These are phyloP conservation scores for Debaryomyces hansenii DNA, from an alignment of 805 yeast genomes.

Conservation along the genomic window DNA sequence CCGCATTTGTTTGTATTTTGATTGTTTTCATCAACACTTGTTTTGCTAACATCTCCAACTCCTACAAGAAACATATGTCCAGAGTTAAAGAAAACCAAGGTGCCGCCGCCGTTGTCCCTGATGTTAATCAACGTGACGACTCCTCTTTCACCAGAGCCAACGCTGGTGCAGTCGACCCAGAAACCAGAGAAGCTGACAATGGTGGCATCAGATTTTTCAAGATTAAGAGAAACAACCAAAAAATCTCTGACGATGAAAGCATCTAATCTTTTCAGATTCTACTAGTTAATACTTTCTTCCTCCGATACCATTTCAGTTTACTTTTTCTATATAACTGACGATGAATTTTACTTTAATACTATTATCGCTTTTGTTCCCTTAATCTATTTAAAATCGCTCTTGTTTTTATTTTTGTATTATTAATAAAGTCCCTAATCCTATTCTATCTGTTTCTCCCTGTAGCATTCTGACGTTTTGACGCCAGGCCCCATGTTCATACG, in stretches of 20 bases:
- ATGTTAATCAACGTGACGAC: slow-evolving; percentile 34
- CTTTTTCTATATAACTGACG: neutral
- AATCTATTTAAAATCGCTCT: neutral
- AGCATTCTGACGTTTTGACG: too few species aligned
- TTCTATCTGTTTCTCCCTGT: too few species aligned
- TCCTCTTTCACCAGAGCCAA: slow-evolving; percentile 42
- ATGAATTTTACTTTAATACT: neutral
- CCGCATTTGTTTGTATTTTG: slow-evolving; percentile 55
- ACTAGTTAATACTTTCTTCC: neutral
- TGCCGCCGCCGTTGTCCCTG: slow-evolving; percentile 21
- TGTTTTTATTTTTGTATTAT: neutral
- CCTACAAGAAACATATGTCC: slow-evolving; percentile 52
- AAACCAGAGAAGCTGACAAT: slow-evolving; percentile 39
- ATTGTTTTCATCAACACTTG: slow-evolving; percentile 54
- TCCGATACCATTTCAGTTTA: neutral
- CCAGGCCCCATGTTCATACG: too few species aligned
- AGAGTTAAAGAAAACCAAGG: slow-evolving; percentile 31
- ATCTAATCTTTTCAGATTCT: slow-evolving; percentile 21
- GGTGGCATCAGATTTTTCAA: slow-evolving; percentile 77
- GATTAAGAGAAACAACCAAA: slow-evolving; percentile 56
- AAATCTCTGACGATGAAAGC: slow-evolving; percentile 44
- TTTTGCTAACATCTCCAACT: slow-evolving; percentile 46
- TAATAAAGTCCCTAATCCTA: neutral
- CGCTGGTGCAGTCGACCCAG: slow-evolving; percentile 24
- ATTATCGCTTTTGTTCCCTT: neutral